phyloP scores from a whole-genome alignment of 305 asterid species.

The Petunia hybrid region DNA sequence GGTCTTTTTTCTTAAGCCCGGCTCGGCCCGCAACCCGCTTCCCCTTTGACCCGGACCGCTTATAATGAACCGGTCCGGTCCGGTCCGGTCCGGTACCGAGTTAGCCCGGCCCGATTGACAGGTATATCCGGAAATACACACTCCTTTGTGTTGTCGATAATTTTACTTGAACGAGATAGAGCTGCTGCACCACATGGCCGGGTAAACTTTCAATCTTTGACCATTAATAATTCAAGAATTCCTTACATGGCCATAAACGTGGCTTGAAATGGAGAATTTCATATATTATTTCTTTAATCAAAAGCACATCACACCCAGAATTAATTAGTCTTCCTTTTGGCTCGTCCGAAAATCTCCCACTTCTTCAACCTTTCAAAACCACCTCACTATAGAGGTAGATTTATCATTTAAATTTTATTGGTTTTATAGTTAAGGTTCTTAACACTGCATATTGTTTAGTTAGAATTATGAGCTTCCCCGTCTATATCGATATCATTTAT shows the following conservation, averaged over 20 bases:
- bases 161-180: neutral
- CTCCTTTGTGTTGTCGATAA: neutral
- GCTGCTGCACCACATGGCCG: neutral
- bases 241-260: neutral
- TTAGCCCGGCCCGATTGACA: too few relatives aligned
- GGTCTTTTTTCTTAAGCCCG: too few relatives aligned
- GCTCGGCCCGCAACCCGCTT: too few relatives aligned
- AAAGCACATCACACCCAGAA: neutral
- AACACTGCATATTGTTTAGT: too few relatives aligned
- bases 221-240: neutral
- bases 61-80: too few relatives aligned
- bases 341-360: neutral
- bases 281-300: neutral
- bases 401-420: neutral
- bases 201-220: neutral
- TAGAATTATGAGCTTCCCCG: too few relatives aligned
- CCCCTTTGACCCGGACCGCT: too few relatives aligned
- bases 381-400: neutral
- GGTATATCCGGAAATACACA: neutral
- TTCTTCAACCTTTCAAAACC: neutral
- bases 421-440: too few relatives aligned
- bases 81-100: too few relatives aligned
- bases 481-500: too few relatives aligned
- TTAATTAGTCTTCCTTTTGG: neutral
- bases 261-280: neutral